A percentile compares a stretch with the other conserved stretches of the same genome.
These are phyloP conservation scores for Phaeosphaeria sp. DNA, from an alignment of 2,329 filamentous ascomycete species.

Conservation along the genomic window DNA sequence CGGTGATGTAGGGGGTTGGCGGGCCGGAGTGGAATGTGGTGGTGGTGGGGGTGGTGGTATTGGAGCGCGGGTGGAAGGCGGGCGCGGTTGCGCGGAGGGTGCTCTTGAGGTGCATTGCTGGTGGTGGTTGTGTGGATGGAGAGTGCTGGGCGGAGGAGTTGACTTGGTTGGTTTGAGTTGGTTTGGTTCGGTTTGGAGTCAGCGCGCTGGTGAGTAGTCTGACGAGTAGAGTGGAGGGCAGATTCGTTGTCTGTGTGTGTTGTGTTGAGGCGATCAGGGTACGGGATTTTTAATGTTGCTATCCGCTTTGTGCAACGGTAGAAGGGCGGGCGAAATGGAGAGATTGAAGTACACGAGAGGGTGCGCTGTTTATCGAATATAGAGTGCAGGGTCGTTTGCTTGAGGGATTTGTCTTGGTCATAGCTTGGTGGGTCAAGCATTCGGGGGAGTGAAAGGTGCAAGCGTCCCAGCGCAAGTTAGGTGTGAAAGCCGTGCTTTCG, in stretches of 20 bases:
- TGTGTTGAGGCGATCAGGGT: not conserved
- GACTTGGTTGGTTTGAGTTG: not conserved
- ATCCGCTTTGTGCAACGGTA: not conserved
- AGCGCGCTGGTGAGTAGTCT: not conserved
- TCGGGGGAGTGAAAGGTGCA: not conserved
- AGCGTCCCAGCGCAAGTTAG: too few species aligned
- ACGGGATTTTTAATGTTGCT: not conserved
- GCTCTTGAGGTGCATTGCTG: not conserved
- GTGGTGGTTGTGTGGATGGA: too few species aligned
- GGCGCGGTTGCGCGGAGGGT: constrained; percentile 1
- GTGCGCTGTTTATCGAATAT: not conserved
- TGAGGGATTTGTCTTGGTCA: not conserved
- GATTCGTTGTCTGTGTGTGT: not conserved
- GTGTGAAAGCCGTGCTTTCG: not conserved
- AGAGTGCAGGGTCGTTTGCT: not conserved
- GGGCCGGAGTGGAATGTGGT: not conserved
- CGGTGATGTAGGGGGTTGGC: not conserved
- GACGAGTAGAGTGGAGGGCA: not conserved
- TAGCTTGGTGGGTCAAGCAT: not conserved
- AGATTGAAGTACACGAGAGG: not conserved
- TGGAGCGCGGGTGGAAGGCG: not conserved
- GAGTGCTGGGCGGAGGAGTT: not conserved
- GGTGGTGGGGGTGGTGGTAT: not conserved
- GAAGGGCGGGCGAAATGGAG: not conserved
- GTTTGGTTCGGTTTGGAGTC: not conserved